phyloP scores from a whole-genome alignment of 768 basidiomycete genomes.

The Plicaturopsis crispa region DNA sequence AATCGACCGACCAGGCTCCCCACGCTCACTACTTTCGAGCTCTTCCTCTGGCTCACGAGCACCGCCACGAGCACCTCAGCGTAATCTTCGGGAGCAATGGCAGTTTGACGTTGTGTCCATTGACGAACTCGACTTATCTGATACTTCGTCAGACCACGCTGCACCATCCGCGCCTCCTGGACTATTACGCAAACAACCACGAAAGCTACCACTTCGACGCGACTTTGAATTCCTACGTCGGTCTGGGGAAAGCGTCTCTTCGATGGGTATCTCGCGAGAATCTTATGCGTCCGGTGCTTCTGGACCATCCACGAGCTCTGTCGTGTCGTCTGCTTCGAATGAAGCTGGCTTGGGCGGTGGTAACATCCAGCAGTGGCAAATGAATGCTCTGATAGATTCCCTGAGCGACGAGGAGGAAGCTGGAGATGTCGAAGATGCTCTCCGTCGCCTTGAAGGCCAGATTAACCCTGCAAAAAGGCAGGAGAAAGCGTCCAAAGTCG shows the following conservation, averaged over 20 bases:
- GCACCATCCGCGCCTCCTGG: constrained; percentile 39
- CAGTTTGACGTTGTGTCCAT: constrained; percentile 69
- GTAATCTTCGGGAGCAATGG: too few species aligned
- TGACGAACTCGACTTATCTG: constrained; percentile 76
- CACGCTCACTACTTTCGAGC: background rate
- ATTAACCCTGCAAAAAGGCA: constrained; percentile 67
- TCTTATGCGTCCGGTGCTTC: constrained; percentile 45
- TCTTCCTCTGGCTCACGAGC: background rate
- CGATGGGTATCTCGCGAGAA: constrained; percentile 65
- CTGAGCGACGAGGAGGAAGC: constrained; percentile 67
- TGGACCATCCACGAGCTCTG: constrained; percentile 22
- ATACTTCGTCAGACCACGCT: constrained; percentile 54
- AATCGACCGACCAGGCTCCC: background rate
- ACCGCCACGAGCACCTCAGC: background rate
- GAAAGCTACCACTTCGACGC: constrained; percentile 63
- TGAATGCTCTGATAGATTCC: constrained; percentile 65
- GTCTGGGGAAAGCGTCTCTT: constrained; percentile 67
- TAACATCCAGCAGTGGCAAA: constrained; percentile 72
- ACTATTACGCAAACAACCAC: constrained; percentile 42
- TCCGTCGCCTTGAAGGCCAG: constrained; percentile 77
- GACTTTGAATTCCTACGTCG: constrained; percentile 77
- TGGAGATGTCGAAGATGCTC: constrained; percentile 78
- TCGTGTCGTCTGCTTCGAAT: constrained; percentile 32
- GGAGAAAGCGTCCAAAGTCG: constrained; percentile 70
- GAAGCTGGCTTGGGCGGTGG: constrained; percentile 34